These are phyloP conservation scores for Verticillium dahliae DNA, from an alignment of 2,329 filamentous ascomycete species.

Conservation along the genomic window DNA sequence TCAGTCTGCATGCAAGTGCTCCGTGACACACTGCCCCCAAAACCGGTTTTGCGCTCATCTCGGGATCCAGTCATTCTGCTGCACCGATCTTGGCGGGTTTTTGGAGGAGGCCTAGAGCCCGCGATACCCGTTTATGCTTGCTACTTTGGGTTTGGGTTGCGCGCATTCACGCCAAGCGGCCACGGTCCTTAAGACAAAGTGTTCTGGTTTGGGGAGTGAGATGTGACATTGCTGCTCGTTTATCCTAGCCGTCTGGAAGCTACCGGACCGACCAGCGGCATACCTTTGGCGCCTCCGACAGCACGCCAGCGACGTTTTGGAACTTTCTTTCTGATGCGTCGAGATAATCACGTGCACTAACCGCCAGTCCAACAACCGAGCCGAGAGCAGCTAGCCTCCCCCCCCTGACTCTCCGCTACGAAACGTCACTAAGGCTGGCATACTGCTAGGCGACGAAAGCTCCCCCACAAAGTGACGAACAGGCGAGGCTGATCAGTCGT, in stretches of 20 bases:
- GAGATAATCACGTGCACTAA: too few relatives aligned
- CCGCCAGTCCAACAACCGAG: too few relatives aligned
- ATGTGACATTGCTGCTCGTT: background rate
- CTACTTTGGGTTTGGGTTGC: background rate
- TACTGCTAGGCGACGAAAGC: background rate
- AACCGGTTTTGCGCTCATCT: slow-evolving; percentile 9
- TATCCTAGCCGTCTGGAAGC: too few relatives aligned
- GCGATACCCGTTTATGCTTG: background rate
- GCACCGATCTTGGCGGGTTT: slow-evolving; percentile 8
- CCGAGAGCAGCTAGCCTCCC: too few relatives aligned
- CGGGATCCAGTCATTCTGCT: slow-evolving; percentile 6
- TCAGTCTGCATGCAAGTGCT: slow-evolving; percentile 10
- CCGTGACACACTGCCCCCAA: slow-evolving; percentile 7
- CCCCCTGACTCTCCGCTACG: too few relatives aligned
- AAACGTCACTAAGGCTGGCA: too few relatives aligned
- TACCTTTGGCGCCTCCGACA: too few relatives aligned
- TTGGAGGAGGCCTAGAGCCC: background rate
- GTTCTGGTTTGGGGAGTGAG: background rate
- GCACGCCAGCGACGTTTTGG: too few relatives aligned
- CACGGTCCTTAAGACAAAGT: background rate
- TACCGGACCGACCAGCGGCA: too few relatives aligned
- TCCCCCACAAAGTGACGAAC: background rate
- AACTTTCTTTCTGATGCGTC: too few relatives aligned
- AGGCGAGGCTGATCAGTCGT: background rate
- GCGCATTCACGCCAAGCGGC: background rate